A percentile compares a stretch with the other conserved stretches of the same genome.
Conservation (phyloP, 768 basidiomycete genomes). For the Crucibulum laeve region DNA sequence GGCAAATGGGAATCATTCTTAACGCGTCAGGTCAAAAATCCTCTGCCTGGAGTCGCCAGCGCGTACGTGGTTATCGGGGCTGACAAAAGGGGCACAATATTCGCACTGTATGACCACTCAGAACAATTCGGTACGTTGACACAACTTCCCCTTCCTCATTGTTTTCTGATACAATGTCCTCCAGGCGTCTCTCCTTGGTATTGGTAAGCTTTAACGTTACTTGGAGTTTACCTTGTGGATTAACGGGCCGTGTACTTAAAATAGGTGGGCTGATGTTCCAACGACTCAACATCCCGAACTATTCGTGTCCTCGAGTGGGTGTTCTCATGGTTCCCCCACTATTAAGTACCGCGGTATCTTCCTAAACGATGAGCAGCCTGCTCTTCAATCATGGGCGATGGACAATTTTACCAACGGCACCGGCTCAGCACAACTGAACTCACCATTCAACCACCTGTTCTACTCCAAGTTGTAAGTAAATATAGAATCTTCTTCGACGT, state of each 20-base stretch:
- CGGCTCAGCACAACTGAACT: slow-evolving; percentile 39
- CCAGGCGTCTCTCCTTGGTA: slow-evolving; percentile 68
- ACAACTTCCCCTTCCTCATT: background rate
- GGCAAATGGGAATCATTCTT: slow-evolving; percentile 69
- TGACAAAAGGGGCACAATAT: slow-evolving; percentile 69
- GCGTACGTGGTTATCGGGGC: slow-evolving; percentile 68
- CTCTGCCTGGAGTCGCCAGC: slow-evolving; percentile 50
- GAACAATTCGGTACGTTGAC: slow-evolving; percentile 55
- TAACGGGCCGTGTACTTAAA: slow-evolving; percentile 7
- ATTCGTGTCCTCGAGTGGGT: slow-evolving; percentile 39
- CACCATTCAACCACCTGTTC: slow-evolving; percentile 62
- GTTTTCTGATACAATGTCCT: slow-evolving; percentile 4
- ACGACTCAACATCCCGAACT: slow-evolving; percentile 43
- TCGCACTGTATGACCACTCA: slow-evolving; percentile 60
- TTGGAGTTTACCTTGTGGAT: background rate
- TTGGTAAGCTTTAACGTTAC: slow-evolving; percentile 34
- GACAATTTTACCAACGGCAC: slow-evolving; percentile 67
- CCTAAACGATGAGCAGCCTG: slow-evolving; percentile 75
- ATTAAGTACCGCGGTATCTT: slow-evolving; percentile 73
- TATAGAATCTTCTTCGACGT: background rate
- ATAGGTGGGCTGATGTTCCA: slow-evolving; percentile 79
- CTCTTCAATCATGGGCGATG: slow-evolving; percentile 66
- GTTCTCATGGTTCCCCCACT: slow-evolving; percentile 57
- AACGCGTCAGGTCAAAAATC: slow-evolving; percentile 46
- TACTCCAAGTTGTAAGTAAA: slow-evolving; percentile 47